These are phyloP conservation scores for Citropsis articulata DNA, from an alignment of 345 rosid genomes.

Conservation along the genomic window DNA sequence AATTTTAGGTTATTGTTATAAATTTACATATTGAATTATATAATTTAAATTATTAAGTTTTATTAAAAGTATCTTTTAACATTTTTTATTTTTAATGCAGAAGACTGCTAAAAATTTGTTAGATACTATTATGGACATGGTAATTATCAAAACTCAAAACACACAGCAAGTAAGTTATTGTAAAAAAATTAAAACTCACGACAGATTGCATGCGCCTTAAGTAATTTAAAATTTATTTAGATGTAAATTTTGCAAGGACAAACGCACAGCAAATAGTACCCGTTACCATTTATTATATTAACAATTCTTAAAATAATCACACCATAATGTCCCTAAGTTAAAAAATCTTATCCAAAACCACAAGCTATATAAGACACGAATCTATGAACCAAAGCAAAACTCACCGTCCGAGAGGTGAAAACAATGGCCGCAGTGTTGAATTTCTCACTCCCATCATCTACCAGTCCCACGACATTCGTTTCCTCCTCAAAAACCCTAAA, in stretches of 20 bases:
- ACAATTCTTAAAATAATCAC: no score
- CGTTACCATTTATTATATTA: no score
- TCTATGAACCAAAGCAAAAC: background rate
- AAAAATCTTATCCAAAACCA: constrained; percentile 6
- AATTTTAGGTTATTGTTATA: no score
- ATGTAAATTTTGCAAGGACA: no score
- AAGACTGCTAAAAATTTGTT: accelerated
- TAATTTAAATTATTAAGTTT: no score
- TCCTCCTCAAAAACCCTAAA: constrained; percentile 17
- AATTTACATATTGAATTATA: no score
- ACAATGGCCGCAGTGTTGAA: constrained; percentile 27
- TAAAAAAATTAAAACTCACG: no score
- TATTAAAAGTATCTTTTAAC: no score
- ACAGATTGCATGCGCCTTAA: accelerated
- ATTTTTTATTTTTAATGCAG: no score
- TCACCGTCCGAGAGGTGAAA: background rate
- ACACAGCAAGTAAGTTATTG: accelerated
- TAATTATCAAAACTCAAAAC: no score
- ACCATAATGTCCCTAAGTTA: background rate
- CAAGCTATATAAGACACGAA: background rate
- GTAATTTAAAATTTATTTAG: no score
- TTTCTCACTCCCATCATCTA: constrained; percentile 8
- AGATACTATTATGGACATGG: accelerated
- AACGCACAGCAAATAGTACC: no score
- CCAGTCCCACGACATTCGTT: constrained; percentile 7